Evolutionary conservation across 75 land plant species (phyloP).

Genomic region (Cupressus sempervirens): DNA sequence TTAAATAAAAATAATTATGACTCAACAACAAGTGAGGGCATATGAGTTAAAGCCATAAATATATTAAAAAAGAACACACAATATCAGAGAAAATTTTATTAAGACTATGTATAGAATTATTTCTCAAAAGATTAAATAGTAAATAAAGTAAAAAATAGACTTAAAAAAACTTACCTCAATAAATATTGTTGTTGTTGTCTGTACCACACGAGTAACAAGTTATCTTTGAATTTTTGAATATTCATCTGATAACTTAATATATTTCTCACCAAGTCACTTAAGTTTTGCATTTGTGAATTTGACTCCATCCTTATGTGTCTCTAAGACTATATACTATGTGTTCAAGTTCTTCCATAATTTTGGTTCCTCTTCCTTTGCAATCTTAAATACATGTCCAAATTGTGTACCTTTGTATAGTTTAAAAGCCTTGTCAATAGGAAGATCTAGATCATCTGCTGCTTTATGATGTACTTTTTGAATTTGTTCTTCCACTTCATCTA

Average conservation of each 20-base stretch:
- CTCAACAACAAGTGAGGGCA: background rate
- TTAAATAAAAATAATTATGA: background rate
- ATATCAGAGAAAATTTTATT: background rate
- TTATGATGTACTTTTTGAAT: too few species aligned
- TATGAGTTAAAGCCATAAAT: background rate
- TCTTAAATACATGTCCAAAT: constrained; percentile 94
- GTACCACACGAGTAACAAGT: constrained; percentile 74
- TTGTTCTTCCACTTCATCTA: too few species aligned
- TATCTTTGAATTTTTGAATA: constrained; percentile 71
- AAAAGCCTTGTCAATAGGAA: too few species aligned
- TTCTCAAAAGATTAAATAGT: background rate
- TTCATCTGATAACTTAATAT: constrained; percentile 61
- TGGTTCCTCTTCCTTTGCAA: constrained; percentile 96
- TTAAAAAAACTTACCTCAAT: constrained; percentile 52
- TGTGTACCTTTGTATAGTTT: constrained; percentile 87
- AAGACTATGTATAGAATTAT: background rate
- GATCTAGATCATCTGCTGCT: too few species aligned
- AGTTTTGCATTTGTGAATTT: constrained; percentile 94
- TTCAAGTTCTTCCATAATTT: constrained; percentile 81
- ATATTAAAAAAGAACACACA: background rate
- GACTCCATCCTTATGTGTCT: constrained; percentile 92
- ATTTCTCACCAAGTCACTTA: constrained; percentile 73
- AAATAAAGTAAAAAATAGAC: background rate
- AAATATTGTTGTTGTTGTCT: constrained; percentile 78
- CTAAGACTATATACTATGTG: constrained; percentile 71